Conservation (phyloP, 176 grass and related monocot genomes). For the Panicum miliaceum region DNA sequence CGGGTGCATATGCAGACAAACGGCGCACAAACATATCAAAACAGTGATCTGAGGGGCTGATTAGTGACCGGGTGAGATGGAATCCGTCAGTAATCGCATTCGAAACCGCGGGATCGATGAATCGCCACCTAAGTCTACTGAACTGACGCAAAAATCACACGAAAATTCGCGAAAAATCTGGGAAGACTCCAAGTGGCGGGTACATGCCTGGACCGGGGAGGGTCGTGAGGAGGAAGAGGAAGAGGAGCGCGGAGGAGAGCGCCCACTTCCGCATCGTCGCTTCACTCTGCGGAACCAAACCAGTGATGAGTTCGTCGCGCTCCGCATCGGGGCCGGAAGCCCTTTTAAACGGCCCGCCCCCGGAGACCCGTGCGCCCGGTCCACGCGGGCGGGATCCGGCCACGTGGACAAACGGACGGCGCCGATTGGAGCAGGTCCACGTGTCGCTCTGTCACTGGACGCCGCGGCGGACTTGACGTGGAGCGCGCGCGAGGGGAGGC, state of each 20-base stretch:
- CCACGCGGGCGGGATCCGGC: constrained; percentile 37
- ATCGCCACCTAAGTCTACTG: not conserved
- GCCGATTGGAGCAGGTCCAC: rapidly evolving
- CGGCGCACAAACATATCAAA: not conserved
- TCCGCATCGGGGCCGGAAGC: not conserved
- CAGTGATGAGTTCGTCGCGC: constrained; percentile 31
- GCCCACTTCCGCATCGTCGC: constrained; percentile 85
- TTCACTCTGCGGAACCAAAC: constrained; percentile 26
- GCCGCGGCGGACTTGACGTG: constrained; percentile 43
- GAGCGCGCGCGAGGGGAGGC: not conserved
- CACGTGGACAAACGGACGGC: constrained; percentile 68
- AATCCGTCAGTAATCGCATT: not conserved
- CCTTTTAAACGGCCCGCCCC: constrained; percentile 12
- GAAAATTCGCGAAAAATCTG: not conserved
- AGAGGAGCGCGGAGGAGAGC: constrained; percentile 74
- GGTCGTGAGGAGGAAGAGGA: constrained; percentile 77
- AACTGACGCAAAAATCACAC: not conserved
- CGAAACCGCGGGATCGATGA: not conserved
- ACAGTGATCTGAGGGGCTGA: rapidly evolving
- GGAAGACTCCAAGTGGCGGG: not conserved
- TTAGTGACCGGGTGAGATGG: too few relatives aligned
- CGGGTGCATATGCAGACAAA: not conserved
- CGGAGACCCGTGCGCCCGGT: constrained; percentile 29
- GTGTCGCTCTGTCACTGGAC: constrained; percentile 45
- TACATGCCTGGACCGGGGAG: constrained; percentile 74